Evolutionary conservation across 164 flowering plant genomes (phyloP).

Genomic region (Chloranthus sessilifolius): DNA sequence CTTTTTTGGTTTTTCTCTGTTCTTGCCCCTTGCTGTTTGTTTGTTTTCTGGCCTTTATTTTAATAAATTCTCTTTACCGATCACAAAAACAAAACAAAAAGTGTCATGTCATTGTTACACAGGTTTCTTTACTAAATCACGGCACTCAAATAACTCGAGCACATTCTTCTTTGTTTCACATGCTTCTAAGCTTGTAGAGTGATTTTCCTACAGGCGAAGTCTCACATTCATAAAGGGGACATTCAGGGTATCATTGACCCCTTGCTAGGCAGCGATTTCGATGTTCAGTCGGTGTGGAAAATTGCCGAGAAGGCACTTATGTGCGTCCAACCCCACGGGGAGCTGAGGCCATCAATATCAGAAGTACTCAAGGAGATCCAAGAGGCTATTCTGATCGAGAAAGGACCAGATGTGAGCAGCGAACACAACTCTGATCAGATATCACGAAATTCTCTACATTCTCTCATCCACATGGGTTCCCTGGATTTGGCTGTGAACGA

Average conservation of each 20-base stretch:
- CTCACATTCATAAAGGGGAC: conserved; percentile 86
- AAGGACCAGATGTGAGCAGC: conserved; percentile 34
- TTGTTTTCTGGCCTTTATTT: too few species aligned
- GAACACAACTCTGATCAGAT: conserved; percentile 59
- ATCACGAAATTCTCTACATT: conserved; percentile 54
- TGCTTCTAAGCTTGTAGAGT: too few species aligned
- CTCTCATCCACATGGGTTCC: conserved; percentile 51
- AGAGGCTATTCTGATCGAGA: conserved; percentile 81
- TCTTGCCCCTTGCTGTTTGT: too few species aligned
- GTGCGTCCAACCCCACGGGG: conserved; percentile 86
- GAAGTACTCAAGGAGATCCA: conserved; percentile 98
- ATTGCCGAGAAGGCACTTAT: conserved; percentile 92
- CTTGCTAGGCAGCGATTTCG: conserved; percentile 43
- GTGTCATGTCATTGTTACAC: too few species aligned
- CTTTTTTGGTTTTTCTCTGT: too few species aligned
- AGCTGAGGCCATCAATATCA: conserved; percentile 86
- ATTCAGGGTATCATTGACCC: conserved; percentile 92
- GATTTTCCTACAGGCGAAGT: conserved; percentile 54
- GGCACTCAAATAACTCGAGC: too few species aligned
- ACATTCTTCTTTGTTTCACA: too few species aligned
- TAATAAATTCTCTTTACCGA: too few species aligned
- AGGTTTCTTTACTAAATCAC: too few species aligned
- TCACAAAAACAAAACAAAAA: too few species aligned
- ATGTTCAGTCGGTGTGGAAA: conserved; percentile 95
- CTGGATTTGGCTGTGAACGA: conserved; percentile 48